phyloP scores from a whole-genome alignment of 345 rosid species.

The Citropsis articulata region DNA sequence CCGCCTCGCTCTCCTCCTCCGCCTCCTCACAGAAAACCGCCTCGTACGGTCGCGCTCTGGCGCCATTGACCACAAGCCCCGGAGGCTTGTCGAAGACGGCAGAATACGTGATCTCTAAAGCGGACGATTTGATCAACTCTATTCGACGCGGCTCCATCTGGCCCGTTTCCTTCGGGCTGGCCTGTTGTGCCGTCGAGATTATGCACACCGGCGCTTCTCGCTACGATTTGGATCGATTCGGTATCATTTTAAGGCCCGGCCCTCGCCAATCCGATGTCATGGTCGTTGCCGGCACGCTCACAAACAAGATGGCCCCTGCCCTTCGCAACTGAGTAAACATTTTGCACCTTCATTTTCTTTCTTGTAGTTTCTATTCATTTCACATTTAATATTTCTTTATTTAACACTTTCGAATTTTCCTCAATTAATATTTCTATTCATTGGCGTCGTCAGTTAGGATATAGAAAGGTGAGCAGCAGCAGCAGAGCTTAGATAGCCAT shows the following conservation, averaged over 20 bases:
- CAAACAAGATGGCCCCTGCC: conserved; percentile 99
- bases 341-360: background rate
- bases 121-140: conserved; percentile 89
- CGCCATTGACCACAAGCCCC: conserved; percentile 51
- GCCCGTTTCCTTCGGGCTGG: conserved; percentile 99
- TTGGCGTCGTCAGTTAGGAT: too few species aligned
- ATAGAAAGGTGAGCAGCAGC: too few species aligned
- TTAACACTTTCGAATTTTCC: too few species aligned
- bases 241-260: conserved; percentile 90
- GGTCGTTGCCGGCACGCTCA: conserved; percentile 98
- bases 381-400: too few species aligned
- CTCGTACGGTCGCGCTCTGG: conserved; percentile 53
- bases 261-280: conserved; percentile 98
- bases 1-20: conserved; percentile 37
- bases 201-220: conserved; percentile 99
- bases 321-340: conserved; percentile 63
- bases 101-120: conserved; percentile 88
- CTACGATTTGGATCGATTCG: conserved; percentile 94
- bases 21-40: conserved; percentile 43
- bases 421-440: too few species aligned
- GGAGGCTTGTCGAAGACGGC: conserved; percentile 78
- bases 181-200: conserved; percentile 99
- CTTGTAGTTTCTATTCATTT: conserved; percentile 2
- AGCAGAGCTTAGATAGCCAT: too few species aligned
- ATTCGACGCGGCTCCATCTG: conserved; percentile 95